A percentile compares a stretch with the other conserved stretches of the same genome.
These are phyloP conservation scores for Coemansia sp. DNA, from an alignment of 192 early-diverging fungal genomes.

Conservation along the genomic window DNA sequence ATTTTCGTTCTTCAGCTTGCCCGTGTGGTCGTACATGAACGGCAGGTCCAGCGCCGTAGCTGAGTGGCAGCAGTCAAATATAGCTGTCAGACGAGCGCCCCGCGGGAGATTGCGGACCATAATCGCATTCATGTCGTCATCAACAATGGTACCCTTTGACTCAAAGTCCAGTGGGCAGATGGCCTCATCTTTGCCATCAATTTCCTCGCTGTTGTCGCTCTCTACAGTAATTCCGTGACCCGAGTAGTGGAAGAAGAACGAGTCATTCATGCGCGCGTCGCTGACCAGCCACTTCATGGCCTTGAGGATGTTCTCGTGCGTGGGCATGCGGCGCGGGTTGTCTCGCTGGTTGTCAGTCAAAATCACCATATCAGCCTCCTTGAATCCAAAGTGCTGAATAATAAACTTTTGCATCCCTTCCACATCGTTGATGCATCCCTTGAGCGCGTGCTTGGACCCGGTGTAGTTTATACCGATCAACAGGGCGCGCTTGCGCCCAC, in stretches of 20 bases:
- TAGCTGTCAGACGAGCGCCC: slow-evolving; percentile 73
- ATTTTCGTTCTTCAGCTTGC: slow-evolving; percentile 60
- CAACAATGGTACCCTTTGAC: slow-evolving; percentile 64
- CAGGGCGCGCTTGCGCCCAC: slow-evolving; percentile 75
- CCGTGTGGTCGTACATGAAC: slow-evolving; percentile 71
- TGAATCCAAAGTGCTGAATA: slow-evolving; percentile 63
- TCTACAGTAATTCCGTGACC: slow-evolving; percentile 70
- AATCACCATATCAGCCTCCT: slow-evolving; percentile 67
- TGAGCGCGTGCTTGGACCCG: slow-evolving; percentile 59
- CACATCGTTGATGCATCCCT: slow-evolving; percentile 86
- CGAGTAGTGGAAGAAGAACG: slow-evolving; percentile 82
- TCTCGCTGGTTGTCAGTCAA: slow-evolving; percentile 75
- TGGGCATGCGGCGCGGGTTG: slow-evolving; percentile 65
- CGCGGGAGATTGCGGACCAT: slow-evolving; percentile 71
- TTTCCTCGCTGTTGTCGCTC: slow-evolving; percentile 70
- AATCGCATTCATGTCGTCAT: slow-evolving; percentile 74
- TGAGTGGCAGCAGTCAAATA: slow-evolving; percentile 86
- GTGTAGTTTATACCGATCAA: slow-evolving; percentile 94
- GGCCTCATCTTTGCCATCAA: slow-evolving; percentile 77
- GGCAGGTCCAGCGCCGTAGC: slow-evolving; percentile 81
- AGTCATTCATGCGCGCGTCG: slow-evolving; percentile 74
- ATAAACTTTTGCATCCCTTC: slow-evolving; percentile 73
- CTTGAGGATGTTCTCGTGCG: slow-evolving; percentile 69
- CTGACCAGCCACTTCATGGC: slow-evolving; percentile 78
- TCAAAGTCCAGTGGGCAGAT: slow-evolving; percentile 70